A percentile compares a stretch with the other conserved stretches of the same genome.
These are phyloP conservation scores for Colletotrichum tamarilloi DNA, from an alignment of 2,329 filamentous ascomycete genomes.

Conservation along the genomic window DNA sequence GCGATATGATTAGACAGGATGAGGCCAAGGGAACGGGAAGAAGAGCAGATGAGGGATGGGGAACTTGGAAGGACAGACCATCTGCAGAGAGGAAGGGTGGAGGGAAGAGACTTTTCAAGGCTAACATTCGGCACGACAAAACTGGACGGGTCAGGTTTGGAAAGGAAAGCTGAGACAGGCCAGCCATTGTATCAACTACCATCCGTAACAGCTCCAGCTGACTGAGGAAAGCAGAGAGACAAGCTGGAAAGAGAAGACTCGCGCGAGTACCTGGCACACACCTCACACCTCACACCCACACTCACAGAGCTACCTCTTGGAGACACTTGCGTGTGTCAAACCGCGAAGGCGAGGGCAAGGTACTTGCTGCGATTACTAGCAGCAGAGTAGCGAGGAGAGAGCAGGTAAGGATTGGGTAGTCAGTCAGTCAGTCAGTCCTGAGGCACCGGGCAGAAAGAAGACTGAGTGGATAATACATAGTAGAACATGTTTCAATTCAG, in stretches of 20 bases:
- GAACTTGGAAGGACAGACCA: not conserved
- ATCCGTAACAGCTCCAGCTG: slow-evolving; percentile 10
- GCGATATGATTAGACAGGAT: not conserved
- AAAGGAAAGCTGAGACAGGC: slow-evolving; percentile 28
- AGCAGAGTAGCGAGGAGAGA: not conserved
- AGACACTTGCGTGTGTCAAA: slow-evolving; percentile 3
- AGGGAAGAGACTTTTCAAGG: slow-evolving; percentile 20
- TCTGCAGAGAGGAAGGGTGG: not conserved
- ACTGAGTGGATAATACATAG: slow-evolving; percentile 14
- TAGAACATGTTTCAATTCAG: slow-evolving; percentile 34
- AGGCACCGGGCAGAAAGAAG: slow-evolving; percentile 17
- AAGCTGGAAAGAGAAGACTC: not conserved
- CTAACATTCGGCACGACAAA: slow-evolving; percentile 19
- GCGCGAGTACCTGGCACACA: not conserved
- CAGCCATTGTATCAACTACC: slow-evolving; percentile 3
- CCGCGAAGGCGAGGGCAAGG: not conserved
- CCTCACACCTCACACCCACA: not conserved
- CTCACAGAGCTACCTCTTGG: not conserved
- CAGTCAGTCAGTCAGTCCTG: slow-evolving; percentile 7
- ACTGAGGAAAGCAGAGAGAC: not conserved
- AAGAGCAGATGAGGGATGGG: not conserved
- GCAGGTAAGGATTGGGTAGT: slow-evolving; percentile 11
- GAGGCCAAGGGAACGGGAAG: not conserved
- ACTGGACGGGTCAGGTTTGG: slow-evolving; percentile 7
- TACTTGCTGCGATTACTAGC: not conserved